These are phyloP conservation scores for Butyriboletus loyo DNA, from an alignment of 768 basidiomycete genomes.

Conservation along the genomic window DNA sequence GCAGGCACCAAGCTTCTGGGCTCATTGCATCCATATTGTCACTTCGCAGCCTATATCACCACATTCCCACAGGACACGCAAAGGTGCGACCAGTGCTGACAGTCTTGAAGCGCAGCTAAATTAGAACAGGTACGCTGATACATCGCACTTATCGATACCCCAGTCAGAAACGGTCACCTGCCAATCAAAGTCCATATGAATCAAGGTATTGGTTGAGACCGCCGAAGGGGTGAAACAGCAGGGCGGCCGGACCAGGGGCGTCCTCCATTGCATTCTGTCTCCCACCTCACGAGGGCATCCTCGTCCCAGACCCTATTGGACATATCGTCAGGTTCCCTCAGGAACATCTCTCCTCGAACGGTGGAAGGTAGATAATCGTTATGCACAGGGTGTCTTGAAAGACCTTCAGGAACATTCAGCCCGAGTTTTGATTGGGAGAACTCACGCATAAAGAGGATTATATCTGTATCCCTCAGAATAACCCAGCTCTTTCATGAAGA, in stretches of 20 bases:
- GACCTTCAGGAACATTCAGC: neutral
- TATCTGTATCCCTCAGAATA: conserved; percentile 65
- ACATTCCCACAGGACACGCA: neutral
- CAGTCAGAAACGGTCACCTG: neutral
- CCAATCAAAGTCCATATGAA: neutral
- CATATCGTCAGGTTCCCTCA: conserved; percentile 42
- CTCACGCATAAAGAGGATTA: conserved; percentile 56
- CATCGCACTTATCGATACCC: neutral
- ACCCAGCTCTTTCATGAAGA: conserved; percentile 64
- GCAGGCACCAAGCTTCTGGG: neutral
- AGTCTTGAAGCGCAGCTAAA: neutral
- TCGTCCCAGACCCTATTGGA: conserved; percentile 61
- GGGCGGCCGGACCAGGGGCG: conserved; percentile 45
- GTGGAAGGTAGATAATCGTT: conserved; percentile 59
- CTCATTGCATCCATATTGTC: no score
- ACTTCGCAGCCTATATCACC: neutral
- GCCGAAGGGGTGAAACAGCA: neutral
- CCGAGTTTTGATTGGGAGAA: neutral
- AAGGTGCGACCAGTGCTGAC: neutral
- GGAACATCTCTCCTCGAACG: conserved; percentile 42
- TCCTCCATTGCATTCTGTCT: conserved; percentile 48
- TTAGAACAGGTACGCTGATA: neutral
- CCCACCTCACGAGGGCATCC: conserved; percentile 52
- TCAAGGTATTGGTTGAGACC: neutral
- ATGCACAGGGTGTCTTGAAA: conserved; percentile 57